These are phyloP conservation scores for Aspergillus viridinutans DNA, from an alignment of 2,329 filamentous ascomycete genomes.

Conservation along the genomic window DNA sequence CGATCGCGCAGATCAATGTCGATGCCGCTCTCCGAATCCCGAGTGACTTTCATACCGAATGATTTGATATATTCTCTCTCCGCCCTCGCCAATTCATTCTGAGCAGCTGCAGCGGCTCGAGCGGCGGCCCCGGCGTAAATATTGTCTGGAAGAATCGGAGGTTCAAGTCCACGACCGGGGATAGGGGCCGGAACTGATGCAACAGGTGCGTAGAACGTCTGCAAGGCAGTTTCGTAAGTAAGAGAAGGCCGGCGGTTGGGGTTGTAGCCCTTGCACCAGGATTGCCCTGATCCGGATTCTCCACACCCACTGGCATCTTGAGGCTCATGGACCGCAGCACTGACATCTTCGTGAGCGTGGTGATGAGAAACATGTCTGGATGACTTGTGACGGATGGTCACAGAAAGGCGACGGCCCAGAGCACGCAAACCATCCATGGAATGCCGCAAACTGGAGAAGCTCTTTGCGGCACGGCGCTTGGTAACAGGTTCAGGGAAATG, in stretches of 20 bases:
- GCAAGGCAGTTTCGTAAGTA: constrained; percentile 32
- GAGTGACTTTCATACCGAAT: constrained; percentile 28
- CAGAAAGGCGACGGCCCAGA: constrained; percentile 38
- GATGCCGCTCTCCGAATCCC: constrained; percentile 48
- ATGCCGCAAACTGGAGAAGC: constrained; percentile 41
- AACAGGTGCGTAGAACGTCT: constrained; percentile 30
- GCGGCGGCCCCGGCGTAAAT: constrained; percentile 43
- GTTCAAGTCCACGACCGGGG: constrained; percentile 34
- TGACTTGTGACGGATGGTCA: constrained; percentile 37
- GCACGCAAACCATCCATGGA: constrained; percentile 40
- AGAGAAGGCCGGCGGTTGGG: constrained; percentile 35
- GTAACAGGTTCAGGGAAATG: constrained; percentile 28
- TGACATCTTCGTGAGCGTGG: constrained; percentile 10
- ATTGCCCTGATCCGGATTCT: constrained; percentile 20
- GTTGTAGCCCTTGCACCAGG: constrained; percentile 26
- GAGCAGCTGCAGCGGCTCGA: constrained; percentile 47
- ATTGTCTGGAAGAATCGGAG: constrained; percentile 38
- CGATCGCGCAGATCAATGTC: constrained; percentile 42
- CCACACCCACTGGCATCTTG: constrained; percentile 20
- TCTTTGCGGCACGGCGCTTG: constrained; percentile 36
- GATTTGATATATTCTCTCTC: constrained; percentile 29
- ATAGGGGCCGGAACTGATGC: constrained; percentile 28
- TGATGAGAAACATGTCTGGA: constrained; percentile 25
- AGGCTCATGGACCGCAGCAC: constrained; percentile 15
- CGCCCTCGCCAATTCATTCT: constrained; percentile 41